Evolutionary conservation across 495 filamentous ascomycete species (phyloP).

Genomic region (Cairneyella variabilis): DNA sequence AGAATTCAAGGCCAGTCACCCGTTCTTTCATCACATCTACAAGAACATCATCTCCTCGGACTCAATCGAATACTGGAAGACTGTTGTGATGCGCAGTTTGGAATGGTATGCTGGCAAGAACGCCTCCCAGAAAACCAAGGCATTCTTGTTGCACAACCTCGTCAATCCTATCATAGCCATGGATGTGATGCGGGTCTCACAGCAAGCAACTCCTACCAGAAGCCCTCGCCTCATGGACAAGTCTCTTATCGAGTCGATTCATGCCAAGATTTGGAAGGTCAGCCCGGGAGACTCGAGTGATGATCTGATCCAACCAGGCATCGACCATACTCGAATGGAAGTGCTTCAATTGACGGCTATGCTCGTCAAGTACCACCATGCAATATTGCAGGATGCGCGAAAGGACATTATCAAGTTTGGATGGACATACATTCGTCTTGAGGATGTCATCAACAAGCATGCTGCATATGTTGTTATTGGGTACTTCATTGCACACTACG

Average conservation of each 20-base stretch:
- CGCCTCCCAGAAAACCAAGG: slow-evolving; percentile 83
- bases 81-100: slow-evolving; percentile 78
- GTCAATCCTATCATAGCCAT: slow-evolving; percentile 97
- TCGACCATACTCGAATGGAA: slow-evolving; percentile 96
- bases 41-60: slow-evolving; percentile 75
- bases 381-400: slow-evolving; percentile 78
- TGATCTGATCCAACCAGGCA: slow-evolving; percentile 77
- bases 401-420: slow-evolving; percentile 99
- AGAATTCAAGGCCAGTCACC: slow-evolving; percentile 72
- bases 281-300: slow-evolving; percentile 80
- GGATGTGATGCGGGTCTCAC: slow-evolving; percentile 78
- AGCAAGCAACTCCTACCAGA: slow-evolving; percentile 44
- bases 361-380: slow-evolving; percentile 88
- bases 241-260: slow-evolving; percentile 83
- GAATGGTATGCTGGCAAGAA: slow-evolving; percentile 78
- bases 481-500: slow-evolving; percentile 96
- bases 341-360: slow-evolving; percentile 90
- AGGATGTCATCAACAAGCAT: slow-evolving; percentile 99
- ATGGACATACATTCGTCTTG: slow-evolving; percentile 96
- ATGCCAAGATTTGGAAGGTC: slow-evolving; percentile 90
- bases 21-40: slow-evolving; percentile 80
- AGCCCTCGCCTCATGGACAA: slow-evolving; percentile 79
- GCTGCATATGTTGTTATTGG: slow-evolving; percentile 95
- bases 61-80: slow-evolving; percentile 85
- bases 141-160: slow-evolving; percentile 85